Evolutionary conservation across 305 asterid genomes (phyloP).

Genomic region (Plantago coronopus): DNA sequence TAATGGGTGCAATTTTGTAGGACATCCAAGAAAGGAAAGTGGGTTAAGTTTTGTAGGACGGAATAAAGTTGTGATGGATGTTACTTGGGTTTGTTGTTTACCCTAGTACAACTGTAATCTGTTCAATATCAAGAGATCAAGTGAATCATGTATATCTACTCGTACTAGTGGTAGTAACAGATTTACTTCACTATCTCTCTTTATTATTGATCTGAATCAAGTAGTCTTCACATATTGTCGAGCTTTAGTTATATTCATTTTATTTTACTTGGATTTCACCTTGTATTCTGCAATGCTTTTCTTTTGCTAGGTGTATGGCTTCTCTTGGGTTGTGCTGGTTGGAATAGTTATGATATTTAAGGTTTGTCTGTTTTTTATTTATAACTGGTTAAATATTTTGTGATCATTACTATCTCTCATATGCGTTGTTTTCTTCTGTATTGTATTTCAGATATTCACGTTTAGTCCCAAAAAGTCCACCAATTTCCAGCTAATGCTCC

Average conservation of each 20-base stretch:
- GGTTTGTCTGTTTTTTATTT: slow-evolving; percentile 43
- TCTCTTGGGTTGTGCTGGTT: slow-evolving; percentile 85
- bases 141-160: too few species aligned
- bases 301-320: slow-evolving; percentile 70
- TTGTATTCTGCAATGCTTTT: slow-evolving; percentile 16
- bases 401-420: slow-evolving; percentile 3
- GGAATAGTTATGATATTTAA: slow-evolving; percentile 79
- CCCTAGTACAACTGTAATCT: too few species aligned
- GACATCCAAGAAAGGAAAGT: too few species aligned
- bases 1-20: too few species aligned
- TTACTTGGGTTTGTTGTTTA: too few species aligned
- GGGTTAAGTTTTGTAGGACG: too few species aligned
- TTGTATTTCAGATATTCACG: slow-evolving; percentile 64
- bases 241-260: background rate
- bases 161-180: too few species aligned
- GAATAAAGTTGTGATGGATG: too few species aligned
- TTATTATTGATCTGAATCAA: too few species aligned
- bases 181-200: too few species aligned
- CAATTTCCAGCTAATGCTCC: slow-evolving; percentile 83
- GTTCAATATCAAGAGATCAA: too few species aligned
- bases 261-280: slow-evolving; percentile 2
- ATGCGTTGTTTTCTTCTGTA: slow-evolving; percentile 9
- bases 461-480: slow-evolving; percentile 78
- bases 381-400: background rate
- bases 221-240: background rate